Percentiles rank a stretch among this genome's conserved stretches.
phyloP scores from a whole-genome alignment of 2,329 filamentous ascomycete genomes.

The Thielaviopsis ethacetica region DNA sequence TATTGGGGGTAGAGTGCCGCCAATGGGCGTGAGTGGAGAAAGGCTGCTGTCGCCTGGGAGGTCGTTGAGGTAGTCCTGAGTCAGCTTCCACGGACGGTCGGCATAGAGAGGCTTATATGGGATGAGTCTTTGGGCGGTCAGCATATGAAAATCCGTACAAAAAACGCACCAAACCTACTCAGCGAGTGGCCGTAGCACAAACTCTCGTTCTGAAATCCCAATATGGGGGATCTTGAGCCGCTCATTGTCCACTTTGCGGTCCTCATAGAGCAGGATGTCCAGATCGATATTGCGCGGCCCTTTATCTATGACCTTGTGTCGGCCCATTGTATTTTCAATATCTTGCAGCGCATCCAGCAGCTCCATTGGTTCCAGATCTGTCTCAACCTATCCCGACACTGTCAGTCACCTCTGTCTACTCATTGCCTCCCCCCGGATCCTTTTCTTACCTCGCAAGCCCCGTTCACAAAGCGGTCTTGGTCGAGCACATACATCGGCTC shows the following conservation, averaged over 20 bases:
- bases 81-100: slow-evolving; percentile 40
- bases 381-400: slow-evolving; percentile 49
- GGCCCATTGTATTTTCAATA: slow-evolving; percentile 66
- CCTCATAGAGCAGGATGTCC: slow-evolving; percentile 73
- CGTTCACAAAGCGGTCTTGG: slow-evolving; percentile 80
- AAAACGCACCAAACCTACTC: slow-evolving; percentile 35
- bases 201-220: slow-evolving; percentile 78
- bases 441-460: slow-evolving; percentile 63
- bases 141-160: neutral
- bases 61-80: slow-evolving; percentile 44
- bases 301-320: slow-evolving; percentile 77
- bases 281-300: slow-evolving; percentile 89
- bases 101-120: slow-evolving; percentile 36
- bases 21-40: slow-evolving; percentile 41
- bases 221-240: slow-evolving; percentile 73
- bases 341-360: slow-evolving; percentile 68
- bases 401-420: neutral
- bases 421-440: neutral
- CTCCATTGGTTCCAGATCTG: slow-evolving; percentile 53
- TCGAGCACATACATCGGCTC: slow-evolving; percentile 92
- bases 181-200: slow-evolving; percentile 74
- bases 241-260: slow-evolving; percentile 46
- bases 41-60: slow-evolving; percentile 35
- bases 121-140: slow-evolving; percentile 28
- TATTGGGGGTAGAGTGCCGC: slow-evolving; percentile 31